phyloP scores from a whole-genome alignment of 495 filamentous ascomycete genomes.

The Corynascus novoguineensis region DNA sequence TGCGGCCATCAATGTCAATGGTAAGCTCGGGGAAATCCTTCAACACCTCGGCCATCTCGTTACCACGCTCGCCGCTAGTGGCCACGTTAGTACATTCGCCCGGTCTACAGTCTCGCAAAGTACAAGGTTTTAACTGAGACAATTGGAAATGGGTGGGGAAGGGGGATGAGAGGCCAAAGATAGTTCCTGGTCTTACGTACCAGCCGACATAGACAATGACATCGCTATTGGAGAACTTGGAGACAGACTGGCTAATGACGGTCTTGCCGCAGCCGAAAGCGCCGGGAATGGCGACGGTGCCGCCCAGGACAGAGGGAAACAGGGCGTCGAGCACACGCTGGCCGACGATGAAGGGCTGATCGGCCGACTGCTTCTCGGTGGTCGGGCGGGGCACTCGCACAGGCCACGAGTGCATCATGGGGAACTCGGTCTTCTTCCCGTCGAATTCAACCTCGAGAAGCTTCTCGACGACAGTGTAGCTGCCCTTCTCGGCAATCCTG shows the following conservation, averaged over 20 bases:
- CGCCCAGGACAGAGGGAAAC: constrained; percentile 96
- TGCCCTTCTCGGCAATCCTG: constrained; percentile 76
- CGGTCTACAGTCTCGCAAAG: not conserved
- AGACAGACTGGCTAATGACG: constrained; percentile 95
- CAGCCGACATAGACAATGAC: constrained; percentile 94
- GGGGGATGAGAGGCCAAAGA: not conserved
- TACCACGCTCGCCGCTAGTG: constrained; percentile 81
- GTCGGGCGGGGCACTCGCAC: constrained; percentile 90
- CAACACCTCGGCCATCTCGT: constrained; percentile 99
- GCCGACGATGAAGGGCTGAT: constrained; percentile 88
- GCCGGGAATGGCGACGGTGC: constrained; percentile 95
- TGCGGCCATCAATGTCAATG: constrained; percentile 83
- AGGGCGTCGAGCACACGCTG: constrained; percentile 95
- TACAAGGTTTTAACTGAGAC: too few species aligned
- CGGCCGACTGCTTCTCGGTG: constrained; percentile 81
- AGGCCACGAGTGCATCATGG: constrained; percentile 99
- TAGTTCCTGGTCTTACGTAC: not conserved
- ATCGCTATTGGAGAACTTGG: constrained; percentile 99
- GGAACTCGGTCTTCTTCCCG: constrained; percentile 83
- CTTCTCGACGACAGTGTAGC: constrained; percentile 91
- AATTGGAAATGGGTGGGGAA: too few species aligned
- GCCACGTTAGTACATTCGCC: not conserved
- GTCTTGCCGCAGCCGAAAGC: constrained; percentile 99
- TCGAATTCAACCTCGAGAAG: constrained; percentile 96
- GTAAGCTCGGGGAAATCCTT: constrained; percentile 98